These are phyloP conservation scores for Mycena polygramma DNA, from an alignment of 768 basidiomycete genomes.

Conservation along the genomic window DNA sequence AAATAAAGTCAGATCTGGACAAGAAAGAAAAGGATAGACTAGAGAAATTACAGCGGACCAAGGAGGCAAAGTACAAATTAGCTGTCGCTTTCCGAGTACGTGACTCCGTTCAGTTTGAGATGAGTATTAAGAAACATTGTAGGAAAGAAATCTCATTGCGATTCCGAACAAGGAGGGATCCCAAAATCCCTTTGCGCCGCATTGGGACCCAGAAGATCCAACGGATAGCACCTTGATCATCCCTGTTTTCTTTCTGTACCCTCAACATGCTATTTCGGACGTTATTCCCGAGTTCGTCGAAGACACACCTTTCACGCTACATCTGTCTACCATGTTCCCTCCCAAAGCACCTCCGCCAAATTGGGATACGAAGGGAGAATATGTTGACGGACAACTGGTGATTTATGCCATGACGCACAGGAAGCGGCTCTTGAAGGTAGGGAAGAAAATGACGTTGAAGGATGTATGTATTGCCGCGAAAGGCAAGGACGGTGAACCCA, in stretches of 20 bases:
- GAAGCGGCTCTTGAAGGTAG: conserved; percentile 88
- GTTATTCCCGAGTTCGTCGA: conserved; percentile 90
- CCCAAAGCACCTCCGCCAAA: conserved; percentile 70
- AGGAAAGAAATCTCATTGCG: conserved; percentile 83
- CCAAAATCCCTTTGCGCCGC: conserved; percentile 70
- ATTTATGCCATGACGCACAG: conserved; percentile 87
- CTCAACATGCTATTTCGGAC: conserved; percentile 90
- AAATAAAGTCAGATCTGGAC: conserved; percentile 63
- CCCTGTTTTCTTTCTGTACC: conserved; percentile 95
- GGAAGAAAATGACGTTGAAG: conserved; percentile 87
- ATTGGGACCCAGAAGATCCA: conserved; percentile 76
- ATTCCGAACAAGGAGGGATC: conserved; percentile 65
- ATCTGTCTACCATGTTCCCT: conserved; percentile 88
- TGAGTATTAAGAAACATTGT: conserved; percentile 18
- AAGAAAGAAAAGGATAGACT: conserved; percentile 63
- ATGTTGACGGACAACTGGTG: conserved; percentile 71
- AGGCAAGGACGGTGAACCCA: conserved; percentile 67
- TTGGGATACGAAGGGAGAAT: conserved; percentile 85
- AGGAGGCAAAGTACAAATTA: conserved; percentile 67
- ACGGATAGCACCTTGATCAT: conserved; percentile 74
- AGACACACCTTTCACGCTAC: conserved; percentile 83
- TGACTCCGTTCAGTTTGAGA: conserved; percentile 5
- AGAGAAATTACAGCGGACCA: conserved; percentile 63
- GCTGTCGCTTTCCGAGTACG: conserved; percentile 75
- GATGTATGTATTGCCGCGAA: conserved; percentile 79